A percentile compares a stretch with the other conserved stretches of the same genome.
These are phyloP conservation scores for Myrica gale DNA, from an alignment of 306 rosid species.

Conservation along the genomic window DNA sequence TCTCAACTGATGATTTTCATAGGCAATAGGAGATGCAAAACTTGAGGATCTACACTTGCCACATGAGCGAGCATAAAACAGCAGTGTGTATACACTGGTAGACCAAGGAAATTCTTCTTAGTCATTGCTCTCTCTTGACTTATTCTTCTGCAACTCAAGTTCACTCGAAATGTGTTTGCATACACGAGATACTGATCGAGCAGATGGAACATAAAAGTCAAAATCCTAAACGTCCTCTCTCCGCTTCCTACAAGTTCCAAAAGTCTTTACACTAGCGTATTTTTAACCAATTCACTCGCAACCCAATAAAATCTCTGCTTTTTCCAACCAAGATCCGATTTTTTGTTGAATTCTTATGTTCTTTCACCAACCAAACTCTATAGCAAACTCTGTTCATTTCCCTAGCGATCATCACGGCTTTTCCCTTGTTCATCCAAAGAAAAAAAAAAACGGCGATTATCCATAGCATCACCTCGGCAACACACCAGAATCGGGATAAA, in stretches of 20 bases:
- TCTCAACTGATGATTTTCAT: background rate
- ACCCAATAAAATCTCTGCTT: background rate
- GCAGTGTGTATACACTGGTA: background rate
- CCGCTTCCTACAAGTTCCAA: no score
- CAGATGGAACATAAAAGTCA: no score
- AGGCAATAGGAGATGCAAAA: background rate
- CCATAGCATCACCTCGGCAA: background rate
- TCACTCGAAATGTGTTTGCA: no score
- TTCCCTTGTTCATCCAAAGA: background rate
- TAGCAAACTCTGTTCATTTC: background rate
- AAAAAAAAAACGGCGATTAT: background rate
- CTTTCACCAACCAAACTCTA: background rate
- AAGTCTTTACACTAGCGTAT: no score
- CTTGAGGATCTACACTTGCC: background rate
- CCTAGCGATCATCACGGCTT: background rate
- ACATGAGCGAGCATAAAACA: background rate
- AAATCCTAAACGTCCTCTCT: no score
- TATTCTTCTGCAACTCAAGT: no score
- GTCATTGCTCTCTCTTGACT: no score
- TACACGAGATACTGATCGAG: no score
- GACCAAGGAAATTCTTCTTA: background rate
- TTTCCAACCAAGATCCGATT: conserved; percentile 2
- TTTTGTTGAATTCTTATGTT: background rate
- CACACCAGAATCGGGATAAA: conserved; percentile 6
- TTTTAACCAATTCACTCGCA: background rate